Conservation (phyloP, 2,329 filamentous ascomycete species). For the Cladosporium sphaerospermum region DNA sequence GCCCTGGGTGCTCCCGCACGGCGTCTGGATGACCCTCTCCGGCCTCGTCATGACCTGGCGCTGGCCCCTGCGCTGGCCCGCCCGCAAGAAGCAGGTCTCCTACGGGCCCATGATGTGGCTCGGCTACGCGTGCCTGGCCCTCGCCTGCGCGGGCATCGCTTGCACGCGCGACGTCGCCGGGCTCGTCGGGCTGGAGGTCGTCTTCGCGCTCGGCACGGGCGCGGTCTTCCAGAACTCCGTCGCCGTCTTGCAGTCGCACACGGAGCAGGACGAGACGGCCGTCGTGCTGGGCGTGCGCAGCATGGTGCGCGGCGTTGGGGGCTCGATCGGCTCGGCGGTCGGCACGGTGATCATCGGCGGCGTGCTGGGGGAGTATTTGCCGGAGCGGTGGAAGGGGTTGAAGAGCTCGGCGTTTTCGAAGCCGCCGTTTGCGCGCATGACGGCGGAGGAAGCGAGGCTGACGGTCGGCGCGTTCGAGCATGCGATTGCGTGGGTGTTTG, state of each 20-base stretch:
- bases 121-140: slow-evolving; percentile 17
- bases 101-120: slow-evolving; percentile 17
- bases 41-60: slow-evolving; percentile 13
- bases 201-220: slow-evolving; percentile 20
- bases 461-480: slow-evolving; percentile 13
- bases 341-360: slow-evolving; percentile 12
- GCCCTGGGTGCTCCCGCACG: slow-evolving; percentile 20
- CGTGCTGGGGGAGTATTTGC: slow-evolving; percentile 4
- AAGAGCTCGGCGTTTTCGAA: slow-evolving; percentile 14
- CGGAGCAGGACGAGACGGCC: slow-evolving; percentile 14
- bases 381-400: slow-evolving; percentile 7
- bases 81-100: slow-evolving; percentile 10
- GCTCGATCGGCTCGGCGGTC: slow-evolving; percentile 20
- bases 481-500: slow-evolving; percentile 14
- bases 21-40: slow-evolving; percentile 15
- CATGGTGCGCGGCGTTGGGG: slow-evolving; percentile 20
- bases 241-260: slow-evolving; percentile 18
- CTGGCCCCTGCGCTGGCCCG: not conserved
- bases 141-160: slow-evolving; percentile 6
- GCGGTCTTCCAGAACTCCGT: slow-evolving; percentile 22
- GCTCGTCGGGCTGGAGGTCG: slow-evolving; percentile 13
- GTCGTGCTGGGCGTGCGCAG: slow-evolving; percentile 19
- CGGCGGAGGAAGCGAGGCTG: not conserved
- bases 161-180: not conserved
- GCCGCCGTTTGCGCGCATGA: slow-evolving; percentile 3